Evolutionary conservation across 192 early-diverging fungal species (phyloP).

Genomic region (Chytriomyces sp.): DNA sequence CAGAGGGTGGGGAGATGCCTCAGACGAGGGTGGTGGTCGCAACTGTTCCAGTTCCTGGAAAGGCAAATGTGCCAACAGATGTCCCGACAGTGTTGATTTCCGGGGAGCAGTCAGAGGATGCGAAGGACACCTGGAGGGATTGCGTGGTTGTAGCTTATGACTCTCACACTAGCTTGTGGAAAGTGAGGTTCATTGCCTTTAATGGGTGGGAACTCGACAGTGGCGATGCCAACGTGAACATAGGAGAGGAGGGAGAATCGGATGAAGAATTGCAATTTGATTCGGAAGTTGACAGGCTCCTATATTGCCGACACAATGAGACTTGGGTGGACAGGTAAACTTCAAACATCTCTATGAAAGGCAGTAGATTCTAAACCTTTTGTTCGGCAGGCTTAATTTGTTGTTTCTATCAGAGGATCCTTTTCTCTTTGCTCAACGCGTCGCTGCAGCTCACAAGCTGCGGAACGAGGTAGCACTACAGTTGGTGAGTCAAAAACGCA

Average conservation of each 20-base stretch:
- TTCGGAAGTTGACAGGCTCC: conserved; percentile 8
- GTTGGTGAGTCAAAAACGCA: conserved; percentile 44
- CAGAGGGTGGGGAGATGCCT: neutral
- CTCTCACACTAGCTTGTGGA: conserved; percentile 39
- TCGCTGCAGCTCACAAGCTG: conserved; percentile 42
- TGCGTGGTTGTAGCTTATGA: conserved; percentile 51
- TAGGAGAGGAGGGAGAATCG: conserved; percentile 29
- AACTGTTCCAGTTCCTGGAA: conserved; percentile 47
- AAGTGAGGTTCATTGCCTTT: conserved; percentile 42
- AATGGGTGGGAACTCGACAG: conserved; percentile 52
- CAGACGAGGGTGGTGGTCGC: conserved; percentile 20
- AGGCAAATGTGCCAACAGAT: conserved; percentile 7
- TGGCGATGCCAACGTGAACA: conserved; percentile 7
- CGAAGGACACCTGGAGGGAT: conserved; percentile 41
- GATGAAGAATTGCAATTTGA: conserved; percentile 31
- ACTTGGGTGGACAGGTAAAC: conserved; percentile 53
- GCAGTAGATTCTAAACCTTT: neutral
- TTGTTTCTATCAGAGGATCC: conserved; percentile 62
- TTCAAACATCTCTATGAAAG: conserved; percentile 1
- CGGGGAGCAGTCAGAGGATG: conserved; percentile 29
- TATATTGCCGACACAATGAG: conserved; percentile 35
- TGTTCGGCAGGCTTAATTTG: conserved; percentile 42
- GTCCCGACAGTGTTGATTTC: neutral
- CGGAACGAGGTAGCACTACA: conserved; percentile 37
- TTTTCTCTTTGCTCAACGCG: conserved; percentile 42